Evolutionary conservation across 306 rosid species (phyloP).

Genomic region (Glycine latifolia): DNA sequence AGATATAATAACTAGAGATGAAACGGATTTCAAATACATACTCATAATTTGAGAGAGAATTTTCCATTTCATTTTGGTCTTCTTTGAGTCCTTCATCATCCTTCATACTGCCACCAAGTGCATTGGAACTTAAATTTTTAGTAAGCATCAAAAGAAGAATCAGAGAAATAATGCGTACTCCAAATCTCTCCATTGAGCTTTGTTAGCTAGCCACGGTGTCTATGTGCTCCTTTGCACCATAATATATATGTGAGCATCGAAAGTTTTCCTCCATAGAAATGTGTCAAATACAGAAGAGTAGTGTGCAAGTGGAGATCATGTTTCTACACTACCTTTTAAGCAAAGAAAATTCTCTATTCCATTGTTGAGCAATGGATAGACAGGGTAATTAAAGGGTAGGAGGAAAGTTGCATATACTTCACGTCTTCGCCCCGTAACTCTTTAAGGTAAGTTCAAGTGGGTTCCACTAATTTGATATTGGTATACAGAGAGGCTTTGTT

Average conservation of each 20-base stretch:
- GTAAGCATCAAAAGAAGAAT: slow-evolving; percentile 50
- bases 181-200: slow-evolving; percentile 57
- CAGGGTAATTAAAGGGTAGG: slow-evolving; percentile 52
- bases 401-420: slow-evolving; percentile 55
- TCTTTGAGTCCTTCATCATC: slow-evolving; percentile 48
- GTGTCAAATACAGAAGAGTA: slow-evolving; percentile 45
- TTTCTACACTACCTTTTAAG: slow-evolving; percentile 68
- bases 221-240: slow-evolving; percentile 36
- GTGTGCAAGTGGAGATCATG: slow-evolving; percentile 53
- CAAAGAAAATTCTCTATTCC: slow-evolving; percentile 57
- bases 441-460: slow-evolving; percentile 49
- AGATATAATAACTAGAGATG: neutral
- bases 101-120: slow-evolving; percentile 44
- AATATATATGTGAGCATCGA: slow-evolving; percentile 46
- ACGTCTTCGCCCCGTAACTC: slow-evolving; percentile 9
- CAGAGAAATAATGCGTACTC: slow-evolving; percentile 40
- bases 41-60: slow-evolving; percentile 54
- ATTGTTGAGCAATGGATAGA: slow-evolving; percentile 39
- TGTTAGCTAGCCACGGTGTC: slow-evolving; percentile 44
- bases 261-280: slow-evolving; percentile 29
- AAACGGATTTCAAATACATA: slow-evolving; percentile 34
- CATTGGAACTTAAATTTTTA: slow-evolving; percentile 39
- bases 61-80: slow-evolving; percentile 47
- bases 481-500: neutral
- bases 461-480: slow-evolving; percentile 44